A percentile compares a stretch with the other conserved stretches of the same genome.
Conservation (phyloP, 306 rosid genomes). For the Ochetophila trinervis region DNA sequence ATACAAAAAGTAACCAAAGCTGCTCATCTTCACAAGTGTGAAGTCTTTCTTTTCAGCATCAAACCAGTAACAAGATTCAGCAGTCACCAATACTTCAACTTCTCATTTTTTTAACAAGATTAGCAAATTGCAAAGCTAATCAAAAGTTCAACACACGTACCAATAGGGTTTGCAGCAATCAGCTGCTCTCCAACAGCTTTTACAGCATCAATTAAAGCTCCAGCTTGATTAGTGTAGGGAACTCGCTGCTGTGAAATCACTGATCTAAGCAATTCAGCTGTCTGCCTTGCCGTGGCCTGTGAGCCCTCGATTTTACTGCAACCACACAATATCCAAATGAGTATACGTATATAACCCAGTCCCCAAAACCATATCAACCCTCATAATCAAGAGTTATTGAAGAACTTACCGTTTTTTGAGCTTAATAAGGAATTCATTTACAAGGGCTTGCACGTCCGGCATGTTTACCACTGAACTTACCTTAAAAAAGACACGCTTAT, state of each 20-base stretch:
- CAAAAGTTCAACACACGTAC: slow-evolving; percentile 36
- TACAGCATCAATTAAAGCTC: slow-evolving; percentile 75
- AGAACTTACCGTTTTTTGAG: slow-evolving; percentile 70
- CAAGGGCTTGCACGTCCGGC: slow-evolving; percentile 86
- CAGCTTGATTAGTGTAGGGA: slow-evolving; percentile 80
- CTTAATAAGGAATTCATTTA: slow-evolving; percentile 65
- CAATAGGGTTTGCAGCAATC: slow-evolving; percentile 90
- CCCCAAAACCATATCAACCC: background rate
- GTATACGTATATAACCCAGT: background rate
- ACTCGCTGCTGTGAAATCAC: slow-evolving; percentile 83
- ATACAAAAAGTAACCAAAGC: too few relatives aligned
- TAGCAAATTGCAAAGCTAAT: background rate
- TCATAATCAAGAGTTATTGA: slow-evolving; percentile 3
- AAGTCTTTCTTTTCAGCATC: too few relatives aligned
- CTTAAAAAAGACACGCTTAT: slow-evolving; percentile 21
- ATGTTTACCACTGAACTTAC: slow-evolving; percentile 43
- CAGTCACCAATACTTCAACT: too few relatives aligned
- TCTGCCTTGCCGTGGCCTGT: slow-evolving; percentile 74
- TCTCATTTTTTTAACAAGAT: background rate
- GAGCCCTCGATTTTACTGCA: slow-evolving; percentile 95
- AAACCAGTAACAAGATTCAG: too few relatives aligned
- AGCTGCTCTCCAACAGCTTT: slow-evolving; percentile 87
- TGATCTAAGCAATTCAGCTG: slow-evolving; percentile 80
- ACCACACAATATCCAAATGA: slow-evolving; percentile 8
- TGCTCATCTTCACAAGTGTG: too few relatives aligned